Conservation (phyloP, 108 stramenopile genomes). For the Skeletonema grethae region DNA sequence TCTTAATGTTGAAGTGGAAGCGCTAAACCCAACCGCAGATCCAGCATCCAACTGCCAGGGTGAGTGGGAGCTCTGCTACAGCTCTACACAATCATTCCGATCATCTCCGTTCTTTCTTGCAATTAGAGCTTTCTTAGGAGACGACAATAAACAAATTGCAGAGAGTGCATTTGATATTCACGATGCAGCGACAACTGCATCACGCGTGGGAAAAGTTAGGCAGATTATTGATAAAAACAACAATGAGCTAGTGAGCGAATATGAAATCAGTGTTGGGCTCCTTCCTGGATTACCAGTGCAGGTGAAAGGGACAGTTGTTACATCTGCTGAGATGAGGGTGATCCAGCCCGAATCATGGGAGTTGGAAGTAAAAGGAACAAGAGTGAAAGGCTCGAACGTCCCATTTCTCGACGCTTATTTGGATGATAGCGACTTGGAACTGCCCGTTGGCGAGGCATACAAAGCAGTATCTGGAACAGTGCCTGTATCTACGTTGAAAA, state of each 20-base stretch:
- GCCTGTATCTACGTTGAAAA: constrained; percentile 64
- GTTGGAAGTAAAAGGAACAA: constrained; percentile 60
- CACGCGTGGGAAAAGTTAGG: constrained; percentile 74
- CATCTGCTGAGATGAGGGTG: constrained; percentile 61
- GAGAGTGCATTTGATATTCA: constrained; percentile 80
- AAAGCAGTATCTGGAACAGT: constrained; percentile 53
- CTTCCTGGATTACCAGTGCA: constrained; percentile 73
- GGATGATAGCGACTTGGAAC: constrained; percentile 66
- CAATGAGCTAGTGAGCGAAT: constrained; percentile 61
- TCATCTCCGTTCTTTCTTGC: constrained; percentile 83
- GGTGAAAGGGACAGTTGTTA: constrained; percentile 77
- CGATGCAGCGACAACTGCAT: constrained; percentile 70
- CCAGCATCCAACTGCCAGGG: constrained; percentile 73
- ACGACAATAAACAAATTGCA: constrained; percentile 64
- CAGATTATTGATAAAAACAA: constrained; percentile 61
- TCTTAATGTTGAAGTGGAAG: constrained; percentile 25
- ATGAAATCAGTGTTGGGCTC: constrained; percentile 78
- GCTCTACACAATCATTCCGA: constrained; percentile 83
- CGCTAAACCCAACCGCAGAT: constrained; percentile 78
- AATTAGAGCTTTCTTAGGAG: constrained; percentile 61
- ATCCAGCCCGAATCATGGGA: constrained; percentile 71
- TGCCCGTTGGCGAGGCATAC: constrained; percentile 79
- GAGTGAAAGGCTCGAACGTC: constrained; percentile 80
- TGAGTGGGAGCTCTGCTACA: constrained; percentile 81
- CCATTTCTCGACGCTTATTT: constrained; percentile 74